Conservation (phyloP, 305 asterid genomes). For the Salvia sclarea region DNA sequence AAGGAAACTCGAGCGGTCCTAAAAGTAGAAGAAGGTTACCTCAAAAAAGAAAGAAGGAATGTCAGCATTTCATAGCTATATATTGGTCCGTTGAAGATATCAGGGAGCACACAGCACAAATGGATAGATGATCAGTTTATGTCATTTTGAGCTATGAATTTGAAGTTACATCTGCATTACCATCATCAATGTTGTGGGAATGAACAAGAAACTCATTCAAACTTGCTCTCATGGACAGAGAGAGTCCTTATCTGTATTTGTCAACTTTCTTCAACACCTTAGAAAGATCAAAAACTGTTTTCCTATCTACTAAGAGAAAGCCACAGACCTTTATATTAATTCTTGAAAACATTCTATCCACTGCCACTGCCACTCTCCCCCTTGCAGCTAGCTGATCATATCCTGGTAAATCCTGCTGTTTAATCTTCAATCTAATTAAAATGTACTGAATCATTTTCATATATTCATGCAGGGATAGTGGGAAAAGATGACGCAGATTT, state of each 20-base stretch:
- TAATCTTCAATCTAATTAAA: background rate
- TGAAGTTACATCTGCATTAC: background rate
- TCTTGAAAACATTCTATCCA: conserved; percentile 21
- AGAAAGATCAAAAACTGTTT: conserved; percentile 45
- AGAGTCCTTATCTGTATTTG: conserved; percentile 38
- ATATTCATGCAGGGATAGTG: conserved; percentile 30
- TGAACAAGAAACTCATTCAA: conserved; percentile 9
- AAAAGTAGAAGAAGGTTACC: too few relatives aligned
- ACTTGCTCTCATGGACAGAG: conserved; percentile 22
- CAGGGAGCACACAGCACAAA: too few relatives aligned
- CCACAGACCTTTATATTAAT: conserved; percentile 39
- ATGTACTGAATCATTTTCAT: background rate
- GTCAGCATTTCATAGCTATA: too few relatives aligned
- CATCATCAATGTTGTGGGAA: conserved; percentile 12
- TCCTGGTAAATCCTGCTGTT: background rate
- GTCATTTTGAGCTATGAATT: background rate
- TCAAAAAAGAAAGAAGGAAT: too few relatives aligned
- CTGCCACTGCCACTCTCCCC: too few relatives aligned
- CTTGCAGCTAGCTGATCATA: too few relatives aligned
- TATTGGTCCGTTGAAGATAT: too few relatives aligned
- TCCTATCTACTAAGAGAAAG: conserved; percentile 77
- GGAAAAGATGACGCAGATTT: too few relatives aligned
- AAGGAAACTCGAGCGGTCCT: too few relatives aligned
- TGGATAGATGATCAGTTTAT: too few relatives aligned
- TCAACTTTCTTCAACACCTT: conserved; percentile 35